Percentiles rank a stretch among this genome's conserved stretches.
Evolutionary conservation across 495 filamentous ascomycete species (phyloP).

Genomic region (Hypomontagnella submonticulosa): DNA sequence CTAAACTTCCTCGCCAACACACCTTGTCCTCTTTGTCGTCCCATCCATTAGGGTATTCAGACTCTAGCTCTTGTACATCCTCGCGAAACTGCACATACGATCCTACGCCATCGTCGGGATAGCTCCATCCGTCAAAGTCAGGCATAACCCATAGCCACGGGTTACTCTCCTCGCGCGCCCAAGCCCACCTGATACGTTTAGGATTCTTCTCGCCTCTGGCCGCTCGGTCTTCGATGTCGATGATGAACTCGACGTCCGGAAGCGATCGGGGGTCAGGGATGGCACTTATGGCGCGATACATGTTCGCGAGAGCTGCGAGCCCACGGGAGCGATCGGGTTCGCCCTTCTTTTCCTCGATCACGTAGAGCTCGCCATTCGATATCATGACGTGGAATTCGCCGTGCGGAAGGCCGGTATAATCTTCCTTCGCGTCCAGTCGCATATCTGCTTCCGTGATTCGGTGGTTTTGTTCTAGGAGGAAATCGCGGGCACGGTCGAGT

Average conservation of each 20-base stretch:
- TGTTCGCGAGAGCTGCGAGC: conserved; percentile 33
- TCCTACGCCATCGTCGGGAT: conserved; percentile 66
- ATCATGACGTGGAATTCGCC: conserved; percentile 41
- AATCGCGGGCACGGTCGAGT: conserved; percentile 38
- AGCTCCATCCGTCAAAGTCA: conserved; percentile 74
- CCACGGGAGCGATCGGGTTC: conserved; percentile 39
- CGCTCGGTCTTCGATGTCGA: conserved; percentile 66
- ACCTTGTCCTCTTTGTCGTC: conserved; percentile 66
- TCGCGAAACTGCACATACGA: conserved; percentile 60
- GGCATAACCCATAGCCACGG: conserved; percentile 71
- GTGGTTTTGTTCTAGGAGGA: conserved; percentile 27
- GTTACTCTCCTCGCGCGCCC: conserved; percentile 57
- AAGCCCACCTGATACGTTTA: conserved; percentile 59
- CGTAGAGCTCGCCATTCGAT: conserved; percentile 35
- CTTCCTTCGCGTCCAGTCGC: conserved; percentile 21
- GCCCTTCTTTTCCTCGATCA: conserved; percentile 36
- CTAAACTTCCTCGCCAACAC: conserved; percentile 67
- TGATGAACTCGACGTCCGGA: conserved; percentile 71
- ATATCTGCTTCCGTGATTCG: conserved; percentile 32
- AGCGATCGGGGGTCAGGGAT: conserved; percentile 53
- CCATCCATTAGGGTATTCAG: conserved; percentile 43
- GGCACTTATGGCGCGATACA: conserved; percentile 57
- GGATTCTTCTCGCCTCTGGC: conserved; percentile 46
- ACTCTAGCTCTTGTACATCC: conserved; percentile 52
- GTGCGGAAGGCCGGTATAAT: conserved; percentile 30